A percentile compares a stretch with the other conserved stretches of the same genome.
These are phyloP conservation scores for Clarireedia monteithiana DNA, from an alignment of 2,329 filamentous ascomycete species.

Conservation along the genomic window DNA sequence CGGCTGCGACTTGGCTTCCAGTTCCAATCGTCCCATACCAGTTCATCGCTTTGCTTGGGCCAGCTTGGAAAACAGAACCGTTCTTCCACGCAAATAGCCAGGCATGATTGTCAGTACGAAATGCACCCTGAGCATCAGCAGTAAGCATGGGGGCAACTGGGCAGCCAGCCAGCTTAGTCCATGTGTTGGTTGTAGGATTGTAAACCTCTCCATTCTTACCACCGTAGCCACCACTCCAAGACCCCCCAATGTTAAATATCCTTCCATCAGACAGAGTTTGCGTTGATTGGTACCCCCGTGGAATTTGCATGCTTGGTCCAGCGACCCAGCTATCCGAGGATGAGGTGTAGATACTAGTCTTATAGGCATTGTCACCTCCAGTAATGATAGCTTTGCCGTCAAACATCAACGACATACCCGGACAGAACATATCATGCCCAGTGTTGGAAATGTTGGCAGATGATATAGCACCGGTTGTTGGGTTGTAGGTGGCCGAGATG, in stretches of 20 bases:
- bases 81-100: constrained; percentile 33
- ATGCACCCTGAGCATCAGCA: constrained; percentile 35
- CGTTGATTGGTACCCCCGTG: constrained; percentile 5
- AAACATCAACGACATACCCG: constrained; percentile 13
- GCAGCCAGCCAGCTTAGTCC: constrained; percentile 38
- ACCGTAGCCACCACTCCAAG: constrained; percentile 41
- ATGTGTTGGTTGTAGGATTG: constrained; percentile 36
- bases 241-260: constrained; percentile 50
- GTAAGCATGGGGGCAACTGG: constrained; percentile 44
- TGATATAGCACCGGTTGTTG: constrained; percentile 20
- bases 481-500: constrained; percentile 29
- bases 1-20: constrained; percentile 36
- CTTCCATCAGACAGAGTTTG: constrained; percentile 31
- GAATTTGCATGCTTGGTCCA: constrained; percentile 2
- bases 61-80: constrained; percentile 21
- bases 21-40: constrained; percentile 44
- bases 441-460: constrained; percentile 23
- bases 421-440: constrained; percentile 19
- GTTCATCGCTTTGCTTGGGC: constrained; percentile 39
- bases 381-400: constrained; percentile 12
- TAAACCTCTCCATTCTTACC: constrained; percentile 51
- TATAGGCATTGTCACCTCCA: constrained; percentile 11
- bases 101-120: constrained; percentile 43
- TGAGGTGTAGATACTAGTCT: constrained; percentile 12
- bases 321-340: constrained; percentile 20